These are phyloP conservation scores for Agaricus blazei DNA, from an alignment of 768 basidiomycete species.

Conservation along the genomic window DNA sequence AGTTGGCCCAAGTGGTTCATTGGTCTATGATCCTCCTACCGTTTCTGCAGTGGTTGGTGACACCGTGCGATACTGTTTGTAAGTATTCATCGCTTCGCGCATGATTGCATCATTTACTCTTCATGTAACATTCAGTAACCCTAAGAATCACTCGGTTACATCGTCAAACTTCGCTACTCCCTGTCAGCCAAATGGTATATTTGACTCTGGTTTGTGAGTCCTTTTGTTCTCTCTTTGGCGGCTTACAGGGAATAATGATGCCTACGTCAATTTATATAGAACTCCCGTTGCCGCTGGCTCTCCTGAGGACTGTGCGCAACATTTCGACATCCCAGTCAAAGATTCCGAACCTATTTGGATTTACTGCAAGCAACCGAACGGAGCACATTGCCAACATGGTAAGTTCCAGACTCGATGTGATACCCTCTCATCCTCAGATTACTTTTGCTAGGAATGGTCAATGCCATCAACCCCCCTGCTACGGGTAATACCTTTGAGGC, in stretches of 20 bases:
- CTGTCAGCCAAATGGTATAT: slow-evolving; percentile 23
- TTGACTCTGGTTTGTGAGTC: slow-evolving; percentile 35
- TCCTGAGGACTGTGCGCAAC: slow-evolving; percentile 29
- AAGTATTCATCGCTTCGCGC: slow-evolving; percentile 21
- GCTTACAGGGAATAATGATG: background rate
- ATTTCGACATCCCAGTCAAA: slow-evolving; percentile 24
- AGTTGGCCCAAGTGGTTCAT: slow-evolving; percentile 28
- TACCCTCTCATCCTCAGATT: background rate
- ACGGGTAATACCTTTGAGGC: slow-evolving; percentile 33
- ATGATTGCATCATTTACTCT: background rate
- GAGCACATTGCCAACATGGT: slow-evolving; percentile 45
- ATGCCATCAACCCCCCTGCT: slow-evolving; percentile 55
- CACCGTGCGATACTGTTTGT: slow-evolving; percentile 44
- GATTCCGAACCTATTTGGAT: slow-evolving; percentile 47
- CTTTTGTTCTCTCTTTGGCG: background rate
- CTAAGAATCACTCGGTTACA: slow-evolving; percentile 45
- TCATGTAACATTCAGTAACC: slow-evolving; percentile 24
- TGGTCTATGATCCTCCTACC: slow-evolving; percentile 28
- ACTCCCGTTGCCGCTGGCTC: slow-evolving; percentile 38
- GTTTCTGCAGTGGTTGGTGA: slow-evolving; percentile 41
- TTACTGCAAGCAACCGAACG: slow-evolving; percentile 42
- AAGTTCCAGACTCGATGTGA: background rate
- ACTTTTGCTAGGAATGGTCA: slow-evolving; percentile 52
- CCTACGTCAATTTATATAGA: slow-evolving; percentile 11
- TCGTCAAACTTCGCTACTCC: slow-evolving; percentile 41